These are phyloP conservation scores for Rhodotorula diobovata DNA, from an alignment of 768 basidiomycete species.

Conservation along the genomic window DNA sequence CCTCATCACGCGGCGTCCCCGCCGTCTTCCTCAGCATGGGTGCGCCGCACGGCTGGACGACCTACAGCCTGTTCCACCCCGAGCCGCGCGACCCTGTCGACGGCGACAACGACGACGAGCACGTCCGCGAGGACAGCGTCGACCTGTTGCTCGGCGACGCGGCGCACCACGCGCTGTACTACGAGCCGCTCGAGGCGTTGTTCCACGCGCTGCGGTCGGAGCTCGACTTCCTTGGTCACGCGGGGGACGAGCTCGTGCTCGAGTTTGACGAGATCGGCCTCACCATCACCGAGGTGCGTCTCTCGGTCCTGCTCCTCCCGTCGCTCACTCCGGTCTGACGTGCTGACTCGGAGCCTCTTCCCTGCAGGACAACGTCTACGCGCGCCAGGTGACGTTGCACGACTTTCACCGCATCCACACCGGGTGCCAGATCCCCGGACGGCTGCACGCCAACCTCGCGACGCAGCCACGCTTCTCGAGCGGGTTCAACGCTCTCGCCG, in stretches of 20 bases:
- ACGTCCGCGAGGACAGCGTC: not conserved
- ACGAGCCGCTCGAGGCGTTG: slow-evolving; percentile 28
- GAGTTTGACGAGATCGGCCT: slow-evolving; percentile 40
- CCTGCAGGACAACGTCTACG: slow-evolving; percentile 41
- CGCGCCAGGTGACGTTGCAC: slow-evolving; percentile 33
- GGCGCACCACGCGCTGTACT: slow-evolving; percentile 37
- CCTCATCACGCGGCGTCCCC: slow-evolving; percentile 4
- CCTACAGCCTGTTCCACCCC: slow-evolving; percentile 22
- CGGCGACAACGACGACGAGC: not conserved
- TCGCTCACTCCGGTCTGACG: not conserved
- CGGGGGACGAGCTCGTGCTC: slow-evolving; percentile 40
- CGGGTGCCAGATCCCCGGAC: slow-evolving; percentile 39
- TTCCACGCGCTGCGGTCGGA: slow-evolving; percentile 30
- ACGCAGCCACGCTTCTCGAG: slow-evolving; percentile 27
- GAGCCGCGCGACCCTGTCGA: not conserved
- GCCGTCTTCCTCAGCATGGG: slow-evolving; percentile 12
- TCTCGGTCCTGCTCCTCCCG: not conserved
- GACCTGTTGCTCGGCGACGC: slow-evolving; percentile 20
- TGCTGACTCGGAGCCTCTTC: not conserved
- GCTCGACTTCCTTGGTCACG: slow-evolving; percentile 23
- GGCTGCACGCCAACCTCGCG: slow-evolving; percentile 29
- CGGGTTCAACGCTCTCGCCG: slow-evolving; percentile 38
- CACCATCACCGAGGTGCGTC: slow-evolving; percentile 39
- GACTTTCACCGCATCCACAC: slow-evolving; percentile 42
- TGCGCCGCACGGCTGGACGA: slow-evolving; percentile 5